phyloP scores from a whole-genome alignment of 345 rosid species.

The Eucalyptus globulus region DNA sequence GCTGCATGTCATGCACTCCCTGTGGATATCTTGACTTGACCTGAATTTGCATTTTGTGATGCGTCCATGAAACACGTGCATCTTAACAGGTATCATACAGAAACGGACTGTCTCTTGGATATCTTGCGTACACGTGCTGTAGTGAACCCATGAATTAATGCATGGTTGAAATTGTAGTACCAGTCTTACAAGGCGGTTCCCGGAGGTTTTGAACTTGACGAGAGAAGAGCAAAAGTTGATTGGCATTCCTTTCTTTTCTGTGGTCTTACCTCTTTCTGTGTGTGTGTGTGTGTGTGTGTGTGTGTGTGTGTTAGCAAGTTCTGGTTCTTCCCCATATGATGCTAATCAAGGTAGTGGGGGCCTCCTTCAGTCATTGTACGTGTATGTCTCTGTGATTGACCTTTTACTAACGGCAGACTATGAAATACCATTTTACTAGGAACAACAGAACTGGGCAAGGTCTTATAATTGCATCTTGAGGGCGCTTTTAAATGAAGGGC shows the following conservation, averaged over 20 bases:
- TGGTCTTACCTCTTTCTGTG: background rate
- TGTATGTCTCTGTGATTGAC: background rate
- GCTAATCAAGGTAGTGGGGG: background rate
- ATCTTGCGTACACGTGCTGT: background rate
- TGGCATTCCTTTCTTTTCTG: background rate
- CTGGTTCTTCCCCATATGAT: background rate
- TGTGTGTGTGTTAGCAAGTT: background rate
- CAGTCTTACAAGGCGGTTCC: background rate
- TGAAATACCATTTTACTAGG: background rate
- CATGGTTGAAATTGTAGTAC: background rate
- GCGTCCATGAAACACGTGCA: background rate
- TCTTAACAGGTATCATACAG: background rate
- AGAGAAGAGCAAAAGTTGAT: background rate
- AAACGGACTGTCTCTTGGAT: background rate
- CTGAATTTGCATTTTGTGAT: background rate
- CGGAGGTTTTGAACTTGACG: background rate
- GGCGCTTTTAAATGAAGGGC: background rate
- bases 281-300: background rate
- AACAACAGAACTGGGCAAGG: background rate
- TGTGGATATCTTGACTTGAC: conserved; percentile 43
- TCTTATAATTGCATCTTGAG: background rate
- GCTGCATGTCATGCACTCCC: conserved; percentile 39
- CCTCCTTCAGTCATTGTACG: background rate
- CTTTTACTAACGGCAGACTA: background rate
- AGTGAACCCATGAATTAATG: background rate